A percentile compares a stretch with the other conserved stretches of the same genome.
These are phyloP conservation scores for Candida odintsovae DNA, from an alignment of 805 yeast species.

Conservation along the genomic window DNA sequence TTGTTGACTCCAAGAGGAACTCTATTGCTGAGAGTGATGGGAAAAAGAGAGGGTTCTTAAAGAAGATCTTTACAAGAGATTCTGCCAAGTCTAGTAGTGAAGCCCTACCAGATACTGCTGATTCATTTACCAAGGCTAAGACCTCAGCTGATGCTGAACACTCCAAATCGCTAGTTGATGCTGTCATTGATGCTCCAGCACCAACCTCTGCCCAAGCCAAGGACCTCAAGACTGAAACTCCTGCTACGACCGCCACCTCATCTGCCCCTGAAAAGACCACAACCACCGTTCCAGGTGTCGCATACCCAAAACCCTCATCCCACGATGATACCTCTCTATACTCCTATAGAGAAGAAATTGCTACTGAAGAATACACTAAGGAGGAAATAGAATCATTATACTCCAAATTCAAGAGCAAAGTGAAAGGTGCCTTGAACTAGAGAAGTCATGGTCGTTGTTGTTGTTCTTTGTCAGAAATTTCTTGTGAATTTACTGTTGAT, in stretches of 20 bases:
- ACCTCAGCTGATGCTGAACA: background rate
- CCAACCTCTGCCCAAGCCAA: background rate
- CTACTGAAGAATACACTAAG: constrained; percentile 13
- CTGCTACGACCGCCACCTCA: constrained; percentile 3
- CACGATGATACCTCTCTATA: constrained; percentile 10
- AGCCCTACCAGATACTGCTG: constrained; percentile 1
- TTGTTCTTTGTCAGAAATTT: too few species aligned
- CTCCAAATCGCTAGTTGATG: background rate
- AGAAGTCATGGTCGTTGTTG: background rate
- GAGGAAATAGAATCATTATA: constrained; percentile 8
- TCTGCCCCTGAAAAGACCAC: constrained; percentile 1
- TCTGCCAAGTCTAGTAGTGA: constrained; percentile 4
- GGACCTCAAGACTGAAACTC: background rate
- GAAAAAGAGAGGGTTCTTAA: constrained; percentile 10
- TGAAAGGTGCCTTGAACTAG: background rate
- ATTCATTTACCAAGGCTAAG: background rate
- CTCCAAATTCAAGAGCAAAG: constrained; percentile 1
- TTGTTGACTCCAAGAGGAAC: background rate
- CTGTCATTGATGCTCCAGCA: background rate
- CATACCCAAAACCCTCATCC: background rate
- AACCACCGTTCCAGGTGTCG: background rate
- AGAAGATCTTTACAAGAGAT: constrained; percentile 4
- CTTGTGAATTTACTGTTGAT: too few species aligned
- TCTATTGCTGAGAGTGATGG: background rate
- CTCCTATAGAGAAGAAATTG: constrained; percentile 20